Conservation (phyloP, 164 flowering plant species). For the Buxus sempervirens region DNA sequence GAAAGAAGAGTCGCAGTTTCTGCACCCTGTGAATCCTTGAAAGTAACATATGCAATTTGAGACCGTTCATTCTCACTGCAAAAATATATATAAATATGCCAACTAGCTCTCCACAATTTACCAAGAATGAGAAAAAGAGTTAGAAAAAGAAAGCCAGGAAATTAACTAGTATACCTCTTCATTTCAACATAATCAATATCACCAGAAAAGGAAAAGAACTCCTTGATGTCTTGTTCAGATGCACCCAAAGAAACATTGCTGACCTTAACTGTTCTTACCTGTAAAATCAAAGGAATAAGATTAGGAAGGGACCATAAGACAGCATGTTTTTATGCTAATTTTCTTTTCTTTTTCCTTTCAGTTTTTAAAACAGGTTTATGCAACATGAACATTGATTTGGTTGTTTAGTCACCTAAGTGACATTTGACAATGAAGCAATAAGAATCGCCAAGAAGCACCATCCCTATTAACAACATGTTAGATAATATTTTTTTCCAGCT, state of each 20-base stretch:
- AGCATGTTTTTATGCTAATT: not conserved
- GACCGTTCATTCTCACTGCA: constrained; percentile 62
- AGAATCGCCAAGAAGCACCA: too few relatives aligned
- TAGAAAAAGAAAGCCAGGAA: not conserved
- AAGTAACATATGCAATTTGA: constrained; percentile 77
- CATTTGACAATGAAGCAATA: too few relatives aligned
- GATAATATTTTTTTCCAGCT: too few relatives aligned
- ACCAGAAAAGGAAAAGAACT: constrained; percentile 87
- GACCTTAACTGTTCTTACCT: constrained; percentile 67
- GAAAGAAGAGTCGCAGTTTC: constrained; percentile 81
- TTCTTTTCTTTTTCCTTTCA: too few relatives aligned
- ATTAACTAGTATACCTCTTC: constrained; percentile 35
- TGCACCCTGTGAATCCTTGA: constrained; percentile 74
- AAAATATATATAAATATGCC: constrained; percentile 5
- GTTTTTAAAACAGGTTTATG: too few relatives aligned
- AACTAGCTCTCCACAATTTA: not conserved
- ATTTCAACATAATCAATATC: constrained; percentile 66
- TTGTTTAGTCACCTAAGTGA: too few relatives aligned
- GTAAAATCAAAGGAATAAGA: constrained; percentile 14
- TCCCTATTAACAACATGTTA: too few relatives aligned
- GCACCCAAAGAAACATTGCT: constrained; percentile 76
- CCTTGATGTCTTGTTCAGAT: constrained; percentile 62
- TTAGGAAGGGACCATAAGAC: not conserved
- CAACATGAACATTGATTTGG: too few relatives aligned
- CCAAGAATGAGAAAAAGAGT: not conserved